phyloP scores from a whole-genome alignment of 768 basidiomycete genomes.

The Tricholomella constricta region DNA sequence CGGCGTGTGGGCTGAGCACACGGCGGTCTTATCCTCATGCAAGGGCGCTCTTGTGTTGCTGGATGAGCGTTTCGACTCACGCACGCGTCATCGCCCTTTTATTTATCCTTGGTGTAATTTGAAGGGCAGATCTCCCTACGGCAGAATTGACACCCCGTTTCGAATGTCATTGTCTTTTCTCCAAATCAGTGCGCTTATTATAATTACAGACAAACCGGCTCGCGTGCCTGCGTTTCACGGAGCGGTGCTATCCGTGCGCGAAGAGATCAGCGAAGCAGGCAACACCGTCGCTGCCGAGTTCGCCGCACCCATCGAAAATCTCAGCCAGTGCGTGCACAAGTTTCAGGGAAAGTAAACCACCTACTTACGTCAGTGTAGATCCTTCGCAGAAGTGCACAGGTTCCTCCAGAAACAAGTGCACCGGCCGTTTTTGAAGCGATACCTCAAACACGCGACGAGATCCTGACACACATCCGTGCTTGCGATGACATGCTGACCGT shows the following conservation, averaged over 20 bases:
- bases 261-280: slow-evolving; percentile 64
- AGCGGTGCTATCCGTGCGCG: slow-evolving; percentile 69
- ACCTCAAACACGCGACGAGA: slow-evolving; percentile 76
- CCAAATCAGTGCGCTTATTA: background rate
- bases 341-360: background rate
- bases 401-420: slow-evolving; percentile 62
- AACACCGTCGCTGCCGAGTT: slow-evolving; percentile 51
- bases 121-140: too few species aligned
- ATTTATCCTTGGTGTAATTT: too few species aligned
- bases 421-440: slow-evolving; percentile 77
- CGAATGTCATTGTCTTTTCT: too few species aligned
- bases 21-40: too few species aligned
- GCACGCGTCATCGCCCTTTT: too few species aligned
- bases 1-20: too few species aligned
- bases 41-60: too few species aligned
- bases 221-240: slow-evolving; percentile 68
- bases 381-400: slow-evolving; percentile 44
- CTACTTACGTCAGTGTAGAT: slow-evolving; percentile 21
- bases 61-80: too few species aligned
- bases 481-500: slow-evolving; percentile 60
- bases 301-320: slow-evolving; percentile 46
- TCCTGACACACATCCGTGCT: slow-evolving; percentile 48
- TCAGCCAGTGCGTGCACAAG: slow-evolving; percentile 46
- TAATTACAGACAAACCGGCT: slow-evolving; percentile 60
- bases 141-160: too few species aligned